A percentile compares a stretch with the other conserved stretches of the same genome.
Evolutionary conservation across 495 filamentous ascomycete genomes (phyloP).

Genomic region (Tuber melanosporum): DNA sequence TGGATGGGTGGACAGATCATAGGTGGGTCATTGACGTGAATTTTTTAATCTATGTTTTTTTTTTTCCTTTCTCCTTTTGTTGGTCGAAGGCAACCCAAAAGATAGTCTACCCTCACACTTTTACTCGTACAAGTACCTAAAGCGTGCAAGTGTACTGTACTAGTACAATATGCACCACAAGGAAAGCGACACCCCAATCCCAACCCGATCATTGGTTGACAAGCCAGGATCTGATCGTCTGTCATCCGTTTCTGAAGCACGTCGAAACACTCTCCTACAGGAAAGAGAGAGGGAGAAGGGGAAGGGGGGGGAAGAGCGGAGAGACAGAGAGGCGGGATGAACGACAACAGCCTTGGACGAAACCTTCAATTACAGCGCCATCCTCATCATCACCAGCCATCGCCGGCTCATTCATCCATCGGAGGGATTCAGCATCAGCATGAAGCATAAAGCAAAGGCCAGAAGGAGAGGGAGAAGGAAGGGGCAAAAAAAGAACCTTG

Average conservation of each 20-base stretch:
- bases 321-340: not conserved
- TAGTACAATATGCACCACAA: slow-evolving; percentile 10
- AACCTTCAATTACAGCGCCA: not conserved
- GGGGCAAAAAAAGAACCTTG: not conserved
- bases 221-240: not conserved
- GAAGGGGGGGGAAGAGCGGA: not conserved
- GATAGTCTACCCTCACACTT: not conserved
- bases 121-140: not conserved
- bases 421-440: not conserved
- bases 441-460: not conserved
- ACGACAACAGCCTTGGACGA: not conserved
- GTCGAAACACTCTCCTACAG: not conserved
- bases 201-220: slow-evolving; percentile 7
- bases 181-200: slow-evolving; percentile 30
- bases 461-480: not conserved
- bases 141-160: not conserved
- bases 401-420: not conserved
- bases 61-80: not conserved
- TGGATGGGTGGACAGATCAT: not conserved
- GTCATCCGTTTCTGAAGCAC: slow-evolving; percentile 5
- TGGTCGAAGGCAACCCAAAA: not conserved
- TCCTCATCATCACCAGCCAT: not conserved
- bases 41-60: not conserved
- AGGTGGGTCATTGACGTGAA: not conserved
- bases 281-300: not conserved